Evolutionary conservation across 2,329 filamentous ascomycete genomes (phyloP), one percentile per base, ranked within the genome.

Genomic region (Cytospora piceicola): DNA sequence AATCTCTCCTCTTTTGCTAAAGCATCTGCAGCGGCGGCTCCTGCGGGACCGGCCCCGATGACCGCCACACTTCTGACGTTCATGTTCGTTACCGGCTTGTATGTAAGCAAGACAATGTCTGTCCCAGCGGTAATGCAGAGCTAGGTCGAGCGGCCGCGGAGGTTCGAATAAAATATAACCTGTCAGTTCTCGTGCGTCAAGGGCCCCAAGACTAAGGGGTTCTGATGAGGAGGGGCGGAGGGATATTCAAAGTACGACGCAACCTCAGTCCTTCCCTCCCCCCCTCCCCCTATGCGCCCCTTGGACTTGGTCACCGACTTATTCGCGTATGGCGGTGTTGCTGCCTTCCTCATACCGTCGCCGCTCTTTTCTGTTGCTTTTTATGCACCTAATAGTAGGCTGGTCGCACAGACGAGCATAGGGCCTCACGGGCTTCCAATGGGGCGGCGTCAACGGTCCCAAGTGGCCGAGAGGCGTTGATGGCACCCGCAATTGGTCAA

Each of bases 41-140:
- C 61, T 32, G 65, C 55, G 14, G 65, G 65, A 15, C 65, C 61
- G n/a, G 63, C 54, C 14, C 58, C 66, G 59, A 64, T 67, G 42
- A 67, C 65, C 22, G 61, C 65, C n/a, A 64, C 61, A 34, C 57
- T 49, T 49, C n/a, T 49, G n/a, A 49, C 46, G 11, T 49, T 24
- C 46, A 49, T 49, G 17, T 49, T 49, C n/a, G 46, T 24, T 49
- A 9, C 11, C 46, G 11, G 46, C 22, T 12, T 24, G 46, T 49
- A 24, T 49, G 46, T 49, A 49, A 24, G 22, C 22, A 14, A 49
- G 22, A 49, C 27, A 29, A 12, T 22, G 11, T 12, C n/a, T n/a
- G 46, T 49, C 4, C n/a, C 9, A 22, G 14, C n/a, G 11, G 22
- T 24, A 49, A 14, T 49, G 46, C 46, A 49, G 22, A 49, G 46